Conservation (phyloP, 106 monocot species). For the Apostasia shenzhenica region DNA sequence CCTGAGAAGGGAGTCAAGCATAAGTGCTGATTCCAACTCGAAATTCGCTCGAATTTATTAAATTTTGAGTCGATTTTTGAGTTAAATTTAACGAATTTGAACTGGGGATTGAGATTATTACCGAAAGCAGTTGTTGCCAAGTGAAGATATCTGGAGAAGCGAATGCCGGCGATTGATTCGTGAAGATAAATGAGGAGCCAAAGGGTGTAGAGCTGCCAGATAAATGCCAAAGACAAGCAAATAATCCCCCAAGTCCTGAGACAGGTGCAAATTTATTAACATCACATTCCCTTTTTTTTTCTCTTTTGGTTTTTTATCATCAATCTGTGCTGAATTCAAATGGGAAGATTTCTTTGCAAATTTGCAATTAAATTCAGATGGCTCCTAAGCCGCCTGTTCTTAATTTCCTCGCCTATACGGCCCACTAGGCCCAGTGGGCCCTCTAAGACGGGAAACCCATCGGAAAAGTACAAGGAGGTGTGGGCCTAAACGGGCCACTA, state of each 20-base stretch:
- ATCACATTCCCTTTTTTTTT: neutral
- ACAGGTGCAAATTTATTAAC: neutral
- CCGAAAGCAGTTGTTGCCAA: constrained; percentile 57
- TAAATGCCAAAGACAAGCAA: constrained; percentile 46
- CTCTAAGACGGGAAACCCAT: too few relatives aligned
- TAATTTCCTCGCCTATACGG: neutral
- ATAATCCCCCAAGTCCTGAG: constrained; percentile 74
- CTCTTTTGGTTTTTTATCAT: neutral
- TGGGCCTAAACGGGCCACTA: too few relatives aligned
- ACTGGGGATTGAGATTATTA: neutral
- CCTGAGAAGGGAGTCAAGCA: constrained; percentile 19
- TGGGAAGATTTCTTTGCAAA: neutral
- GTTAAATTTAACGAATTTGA: neutral
- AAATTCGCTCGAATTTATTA: neutral
- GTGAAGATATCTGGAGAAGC: constrained; percentile 72
- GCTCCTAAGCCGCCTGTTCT: neutral
- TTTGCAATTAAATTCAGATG: neutral
- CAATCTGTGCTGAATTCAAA: neutral
- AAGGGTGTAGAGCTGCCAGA: constrained; percentile 92
- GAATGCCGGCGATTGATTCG: constrained; percentile 64
- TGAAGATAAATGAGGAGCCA: constrained; percentile 84
- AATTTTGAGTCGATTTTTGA: neutral
- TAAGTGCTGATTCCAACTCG: neutral
- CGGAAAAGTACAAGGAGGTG: too few relatives aligned
- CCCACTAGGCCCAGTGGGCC: too few relatives aligned